Conservation (phyloP, 2,329 filamentous ascomycete species). For the Penicillium oxalicum region DNA sequence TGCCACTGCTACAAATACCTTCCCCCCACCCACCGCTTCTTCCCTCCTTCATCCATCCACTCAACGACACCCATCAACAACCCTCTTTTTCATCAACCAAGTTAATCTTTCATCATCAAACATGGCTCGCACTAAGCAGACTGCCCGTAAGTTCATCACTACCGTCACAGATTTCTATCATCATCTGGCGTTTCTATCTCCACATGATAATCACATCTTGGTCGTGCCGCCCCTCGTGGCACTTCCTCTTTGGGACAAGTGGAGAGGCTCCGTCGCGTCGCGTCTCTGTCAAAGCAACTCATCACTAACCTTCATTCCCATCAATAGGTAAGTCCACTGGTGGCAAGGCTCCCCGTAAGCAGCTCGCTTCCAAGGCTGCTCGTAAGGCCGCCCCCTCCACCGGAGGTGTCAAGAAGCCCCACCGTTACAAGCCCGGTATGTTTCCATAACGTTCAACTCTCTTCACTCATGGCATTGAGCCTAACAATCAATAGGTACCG, state of each 20-base stretch:
- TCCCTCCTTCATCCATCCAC: constrained; percentile 31
- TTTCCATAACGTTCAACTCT: constrained; percentile 1
- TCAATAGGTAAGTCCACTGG: constrained; percentile 63
- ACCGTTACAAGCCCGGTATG: constrained; percentile 75
- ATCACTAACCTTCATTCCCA: constrained; percentile 26
- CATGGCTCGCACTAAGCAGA: constrained; percentile 51
- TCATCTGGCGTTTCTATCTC: constrained; percentile 15
- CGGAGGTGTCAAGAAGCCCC: constrained; percentile 94
- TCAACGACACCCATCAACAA: constrained; percentile 22
- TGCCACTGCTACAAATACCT: constrained; percentile 38
- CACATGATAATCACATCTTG: neutral
- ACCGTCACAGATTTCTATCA: constrained; percentile 11
- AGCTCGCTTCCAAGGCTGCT: constrained; percentile 98
- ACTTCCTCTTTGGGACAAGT: neutral
- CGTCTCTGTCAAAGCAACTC: constrained; percentile 10
- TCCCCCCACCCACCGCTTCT: constrained; percentile 35
- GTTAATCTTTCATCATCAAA: constrained; percentile 29
- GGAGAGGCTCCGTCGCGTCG: constrained; percentile 6
- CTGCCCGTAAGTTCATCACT: constrained; percentile 43
- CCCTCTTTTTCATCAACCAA: constrained; percentile 23
- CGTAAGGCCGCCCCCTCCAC: constrained; percentile 97
- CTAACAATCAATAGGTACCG: constrained; percentile 55
- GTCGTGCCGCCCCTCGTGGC: neutral
- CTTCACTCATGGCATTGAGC: neutral
- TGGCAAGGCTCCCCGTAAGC: constrained; percentile 77